Base-by-base conservation (phyloP, 495 filamentous ascomycete species). In the Penicillium macrosclerotiorum region DNA sequence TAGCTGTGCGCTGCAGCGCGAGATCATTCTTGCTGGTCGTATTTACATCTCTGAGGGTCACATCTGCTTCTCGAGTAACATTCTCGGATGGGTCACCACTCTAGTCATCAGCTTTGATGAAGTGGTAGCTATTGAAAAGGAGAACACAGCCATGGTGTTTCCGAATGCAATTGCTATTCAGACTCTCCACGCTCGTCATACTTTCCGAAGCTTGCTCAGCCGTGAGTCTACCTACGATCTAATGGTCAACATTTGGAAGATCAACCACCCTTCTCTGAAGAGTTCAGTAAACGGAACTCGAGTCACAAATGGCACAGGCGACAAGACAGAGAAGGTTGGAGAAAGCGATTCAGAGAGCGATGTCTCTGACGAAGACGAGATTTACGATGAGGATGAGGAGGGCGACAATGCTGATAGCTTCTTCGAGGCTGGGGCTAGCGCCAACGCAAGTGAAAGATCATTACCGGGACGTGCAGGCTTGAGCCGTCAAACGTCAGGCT, bases 61-160 rank as follows among this genome's bases (percentile, higher is more conserved):
- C 54, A 84, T 99, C 26, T 99, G 93, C 71, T 99, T 99, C 68
- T 94, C 90, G 48, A 97, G 93, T 65, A 99, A 99, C 60, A 99
- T 99, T 39, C 77, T 99, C 26, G 93, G 93, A 26, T 99, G 93
- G 93, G 83, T 94, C 1, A 99, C 94, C 1, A 97, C 90, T 3
- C 71, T 97, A 22, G 91, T 99, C 30, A 95, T 99, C 65, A 93
- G 88, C 60, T 99, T 97, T 63, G 94, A 97, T 60, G 93, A 99
- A 63, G 85, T 99, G 37, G 89, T 97, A 23, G 87, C 90, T 0
- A 84, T 99, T 2, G 93, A 99, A 62, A 99, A 97, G 68, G 90
- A 95, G 65, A 95, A 79, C 51, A 99, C 93, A 0, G 94, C 92
- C 4, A 77, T 97, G 63, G 81, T 99, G 1, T 96, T 99, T 64